Evolutionary conservation across 768 basidiomycete genomes (phyloP).

Genomic region (Termitomyces sp.): DNA sequence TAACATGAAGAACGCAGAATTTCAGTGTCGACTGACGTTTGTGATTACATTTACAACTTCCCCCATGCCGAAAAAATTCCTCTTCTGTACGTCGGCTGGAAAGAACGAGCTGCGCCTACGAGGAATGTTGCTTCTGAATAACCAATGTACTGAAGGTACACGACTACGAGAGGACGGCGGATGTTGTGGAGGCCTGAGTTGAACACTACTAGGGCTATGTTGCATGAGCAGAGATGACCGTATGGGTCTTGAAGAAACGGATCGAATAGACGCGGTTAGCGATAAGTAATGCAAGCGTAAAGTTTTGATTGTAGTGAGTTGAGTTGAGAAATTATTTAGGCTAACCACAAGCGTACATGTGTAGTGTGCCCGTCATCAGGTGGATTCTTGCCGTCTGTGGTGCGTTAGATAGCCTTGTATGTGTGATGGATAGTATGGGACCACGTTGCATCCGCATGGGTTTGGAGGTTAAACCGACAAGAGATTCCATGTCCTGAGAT

Average conservation of each 20-base stretch:
- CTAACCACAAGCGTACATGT: conserved; percentile 16
- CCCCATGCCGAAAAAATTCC: conserved; percentile 75
- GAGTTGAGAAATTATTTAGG: conserved; percentile 11
- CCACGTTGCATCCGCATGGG: conserved; percentile 13
- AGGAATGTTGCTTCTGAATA: conserved; percentile 71
- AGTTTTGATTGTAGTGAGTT: conserved; percentile 7
- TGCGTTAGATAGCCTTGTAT: conserved; percentile 11
- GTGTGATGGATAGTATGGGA: conserved; percentile 1
- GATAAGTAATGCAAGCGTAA: not conserved
- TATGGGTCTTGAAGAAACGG: not conserved
- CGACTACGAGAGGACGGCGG: conserved; percentile 16
- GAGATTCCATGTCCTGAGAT: not conserved
- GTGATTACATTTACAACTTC: conserved; percentile 72
- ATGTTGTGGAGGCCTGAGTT: conserved; percentile 20
- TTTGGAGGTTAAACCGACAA: conserved; percentile 1
- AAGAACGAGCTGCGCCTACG: conserved; percentile 55
- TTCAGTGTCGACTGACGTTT: conserved; percentile 44
- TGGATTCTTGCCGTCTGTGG: conserved; percentile 10
- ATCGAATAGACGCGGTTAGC: conserved; percentile 5
- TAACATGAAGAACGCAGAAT: not conserved
- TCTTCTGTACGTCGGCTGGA: conserved; percentile 54
- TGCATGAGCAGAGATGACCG: conserved; percentile 13
- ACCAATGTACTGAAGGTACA: conserved; percentile 55
- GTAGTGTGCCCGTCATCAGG: conserved; percentile 8
- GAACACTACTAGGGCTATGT: conserved; percentile 14